Conservation (phyloP, 2,329 filamentous ascomycete genomes). For the Monilinia aucupariae region DNA sequence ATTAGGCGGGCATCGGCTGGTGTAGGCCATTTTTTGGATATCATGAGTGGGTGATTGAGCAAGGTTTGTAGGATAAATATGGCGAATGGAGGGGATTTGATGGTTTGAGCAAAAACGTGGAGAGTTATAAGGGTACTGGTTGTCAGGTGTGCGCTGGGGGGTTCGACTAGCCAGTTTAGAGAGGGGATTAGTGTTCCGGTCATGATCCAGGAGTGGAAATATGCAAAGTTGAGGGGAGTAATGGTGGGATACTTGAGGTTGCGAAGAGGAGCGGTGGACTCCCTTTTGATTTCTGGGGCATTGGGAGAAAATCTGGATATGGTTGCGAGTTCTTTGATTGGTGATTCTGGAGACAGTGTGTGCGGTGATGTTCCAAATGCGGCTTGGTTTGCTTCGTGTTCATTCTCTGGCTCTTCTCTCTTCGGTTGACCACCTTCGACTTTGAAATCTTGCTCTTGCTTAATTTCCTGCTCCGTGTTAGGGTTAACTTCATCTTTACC, state of each 20-base stretch:
- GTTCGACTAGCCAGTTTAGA: not conserved
- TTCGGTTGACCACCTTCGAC: not conserved
- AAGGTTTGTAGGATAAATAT: slow-evolving; percentile 12
- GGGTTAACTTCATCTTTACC: not conserved
- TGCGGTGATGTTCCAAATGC: not conserved
- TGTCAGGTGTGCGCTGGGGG: not conserved
- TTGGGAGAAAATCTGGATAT: not conserved
- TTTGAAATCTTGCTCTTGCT: not conserved
- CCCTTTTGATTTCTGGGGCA: not conserved
- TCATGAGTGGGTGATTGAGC: not conserved
- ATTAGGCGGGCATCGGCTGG: not conserved
- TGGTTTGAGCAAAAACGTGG: not conserved
- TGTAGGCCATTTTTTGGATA: not conserved
- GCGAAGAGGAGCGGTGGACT: not conserved
- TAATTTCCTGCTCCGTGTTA: not conserved
- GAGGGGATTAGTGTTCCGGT: not conserved
- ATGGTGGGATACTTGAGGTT: slow-evolving; percentile 1
- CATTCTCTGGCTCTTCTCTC: not conserved
- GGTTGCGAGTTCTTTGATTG: not conserved
- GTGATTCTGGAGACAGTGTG: not conserved
- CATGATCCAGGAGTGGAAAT: slow-evolving; percentile 18
- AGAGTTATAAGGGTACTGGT: not conserved
- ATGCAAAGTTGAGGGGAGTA: slow-evolving; percentile 10
- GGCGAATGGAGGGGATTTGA: slow-evolving; percentile 7
- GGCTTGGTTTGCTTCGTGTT: not conserved